Conservation (phyloP, 83 land plant genomes). For the Thuja plicata region DNA sequence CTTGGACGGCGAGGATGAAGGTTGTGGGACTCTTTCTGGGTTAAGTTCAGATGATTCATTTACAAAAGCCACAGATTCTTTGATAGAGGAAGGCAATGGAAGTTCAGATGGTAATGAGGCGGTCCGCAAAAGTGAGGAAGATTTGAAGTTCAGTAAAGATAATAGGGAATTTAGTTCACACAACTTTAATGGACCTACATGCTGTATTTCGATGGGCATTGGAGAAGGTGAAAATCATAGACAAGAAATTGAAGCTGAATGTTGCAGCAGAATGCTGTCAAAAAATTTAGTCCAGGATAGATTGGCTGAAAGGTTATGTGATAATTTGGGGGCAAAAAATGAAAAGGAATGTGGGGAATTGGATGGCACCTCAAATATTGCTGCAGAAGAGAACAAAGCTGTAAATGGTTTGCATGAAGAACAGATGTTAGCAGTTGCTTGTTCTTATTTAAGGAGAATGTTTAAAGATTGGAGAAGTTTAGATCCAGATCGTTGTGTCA, state of each 20-base stretch:
- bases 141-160: not conserved
- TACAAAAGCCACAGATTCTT: not conserved
- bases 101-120: not conserved
- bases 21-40: not conserved
- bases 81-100: not conserved
- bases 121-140: not conserved
- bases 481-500: slow-evolving; percentile 59
- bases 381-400: not conserved
- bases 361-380: not conserved
- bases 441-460: not conserved
- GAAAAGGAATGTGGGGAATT: not conserved
- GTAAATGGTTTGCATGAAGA: not conserved
- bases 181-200: not conserved
- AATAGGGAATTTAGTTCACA: not conserved
- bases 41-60: not conserved
- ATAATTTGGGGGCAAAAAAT: not conserved
- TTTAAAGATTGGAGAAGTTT: slow-evolving; percentile 47
- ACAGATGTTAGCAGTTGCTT: not conserved
- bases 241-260: not conserved
- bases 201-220: not conserved
- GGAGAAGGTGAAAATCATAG: not conserved
- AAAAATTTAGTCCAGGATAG: not conserved
- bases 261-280: not conserved
- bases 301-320: not conserved
- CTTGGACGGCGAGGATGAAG: not conserved